Evolutionary conservation across 257 asterid species (phyloP), one percentile per base, ranked within the genome.

Genomic region (Scutellaria baicalensis): DNA sequence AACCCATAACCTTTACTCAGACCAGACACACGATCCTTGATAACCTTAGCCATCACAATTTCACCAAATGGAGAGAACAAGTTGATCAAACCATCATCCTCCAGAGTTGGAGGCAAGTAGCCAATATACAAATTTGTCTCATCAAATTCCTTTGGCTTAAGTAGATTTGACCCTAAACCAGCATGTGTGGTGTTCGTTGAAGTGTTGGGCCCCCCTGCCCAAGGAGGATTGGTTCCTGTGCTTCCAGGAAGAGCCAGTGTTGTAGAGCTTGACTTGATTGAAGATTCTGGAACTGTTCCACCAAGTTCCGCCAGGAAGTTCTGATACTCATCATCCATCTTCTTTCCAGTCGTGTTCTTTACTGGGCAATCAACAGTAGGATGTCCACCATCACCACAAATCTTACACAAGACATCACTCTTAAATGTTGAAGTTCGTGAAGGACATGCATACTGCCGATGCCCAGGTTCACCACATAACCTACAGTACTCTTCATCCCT

Each of bases 251-350:
- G 90, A 72, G 95, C 95, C 50, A 91, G 91, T 0, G 89, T 83
- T 12, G 82, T 83, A 13, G 86, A 17, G 78, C 55, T 72, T 21
- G 81, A 64, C 82, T 87, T 91, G 58, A 71, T 84, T 42, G 74
- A 66, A 14, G 95, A 86, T 67, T 87, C 97, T 0, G 99, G 99
- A 42, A 76, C 75, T 0, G 96, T 84, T 31, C 99, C 99, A 39
- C 97, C 99, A 77, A 93, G 85, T 74, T 93, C 99, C 3, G 96
- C 97, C 68, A 93, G 73, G 76, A 93, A 93, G 73, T 83, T 93
- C 63, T 89, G 96, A 80, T 93, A 93, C 80, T 93, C 99, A 59
- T 93, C 99, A 42, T 93, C 99, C 99, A 93, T 93, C 84, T 93
- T 93, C 85, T 93, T 93, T 20, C 97, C 99, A 1, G 99, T 82